These are phyloP conservation scores for Gnaphalium uliginosum DNA, from an alignment of 129 eudicot species.

Conservation along the genomic window DNA sequence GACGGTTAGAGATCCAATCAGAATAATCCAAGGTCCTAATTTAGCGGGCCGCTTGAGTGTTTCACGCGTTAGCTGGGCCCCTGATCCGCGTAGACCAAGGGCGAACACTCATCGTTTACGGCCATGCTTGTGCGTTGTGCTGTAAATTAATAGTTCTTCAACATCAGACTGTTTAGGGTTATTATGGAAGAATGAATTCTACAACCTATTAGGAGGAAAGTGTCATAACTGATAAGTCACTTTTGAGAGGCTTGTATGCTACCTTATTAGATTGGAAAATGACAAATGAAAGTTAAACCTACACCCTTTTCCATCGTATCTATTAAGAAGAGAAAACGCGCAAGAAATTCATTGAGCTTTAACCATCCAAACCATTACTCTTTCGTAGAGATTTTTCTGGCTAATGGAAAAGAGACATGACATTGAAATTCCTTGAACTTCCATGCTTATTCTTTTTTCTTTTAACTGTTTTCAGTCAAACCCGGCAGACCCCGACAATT, in stretches of 20 bases:
- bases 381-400: neutral
- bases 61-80: too few relatives aligned
- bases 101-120: too few relatives aligned
- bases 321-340: neutral
- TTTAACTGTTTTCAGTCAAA: conserved; percentile 61
- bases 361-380: neutral
- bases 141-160: neutral
- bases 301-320: neutral
- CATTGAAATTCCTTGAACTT: neutral
- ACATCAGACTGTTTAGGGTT: neutral
- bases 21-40: too few relatives aligned
- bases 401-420: neutral
- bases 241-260: neutral
- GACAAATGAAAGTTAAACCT: neutral
- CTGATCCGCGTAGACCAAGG: too few relatives aligned
- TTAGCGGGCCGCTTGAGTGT: too few relatives aligned
- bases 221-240: neutral
- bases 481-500: conserved; percentile 78
- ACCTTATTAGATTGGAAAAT: neutral
- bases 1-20: too few relatives aligned
- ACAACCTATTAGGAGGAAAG: neutral
- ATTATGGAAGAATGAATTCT: neutral
- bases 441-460: neutral
- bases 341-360: neutral
- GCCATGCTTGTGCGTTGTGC: conserved; percentile 11